Evolutionary conservation across 225 moss, liverwort and hornwort species (phyloP).

Genomic region (Bryoerythrophyllum caledonicum): DNA sequence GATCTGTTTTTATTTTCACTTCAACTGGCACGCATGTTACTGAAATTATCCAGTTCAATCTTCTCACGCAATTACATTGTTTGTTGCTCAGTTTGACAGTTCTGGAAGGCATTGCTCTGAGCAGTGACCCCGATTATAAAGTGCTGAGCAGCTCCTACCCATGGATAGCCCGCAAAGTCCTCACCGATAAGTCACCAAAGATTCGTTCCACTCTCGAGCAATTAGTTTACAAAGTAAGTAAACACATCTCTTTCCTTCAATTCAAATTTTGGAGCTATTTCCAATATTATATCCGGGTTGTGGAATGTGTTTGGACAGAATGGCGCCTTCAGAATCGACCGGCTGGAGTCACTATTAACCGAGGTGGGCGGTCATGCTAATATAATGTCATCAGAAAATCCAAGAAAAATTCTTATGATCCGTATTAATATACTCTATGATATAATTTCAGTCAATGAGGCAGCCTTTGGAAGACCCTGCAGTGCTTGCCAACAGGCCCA

Average conservation of each 20-base stretch:
- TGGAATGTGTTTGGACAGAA: slow-evolving; percentile 51
- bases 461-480: slow-evolving; percentile 57
- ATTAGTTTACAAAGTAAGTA: slow-evolving; percentile 83
- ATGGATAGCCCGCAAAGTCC: slow-evolving; percentile 98
- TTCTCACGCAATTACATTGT: slow-evolving; percentile 4
- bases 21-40: too few species aligned
- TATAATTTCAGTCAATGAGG: slow-evolving; percentile 54
- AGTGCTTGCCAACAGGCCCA: slow-evolving; percentile 29
- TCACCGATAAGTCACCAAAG: slow-evolving; percentile 85
- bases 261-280: slow-evolving; percentile 4
- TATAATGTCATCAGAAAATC: too few species aligned
- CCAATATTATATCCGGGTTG: not conserved
- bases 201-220: slow-evolving; percentile 74
- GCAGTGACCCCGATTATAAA: slow-evolving; percentile 90
- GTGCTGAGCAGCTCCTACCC: slow-evolving; percentile 98
- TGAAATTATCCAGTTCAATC: not conserved
- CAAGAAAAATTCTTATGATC: too few species aligned
- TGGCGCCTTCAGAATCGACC: slow-evolving; percentile 80
- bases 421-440: not conserved
- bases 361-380: slow-evolving; percentile 48
- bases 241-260: slow-evolving; percentile 10
- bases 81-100: slow-evolving; percentile 83
- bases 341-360: slow-evolving; percentile 83
- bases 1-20: not conserved
- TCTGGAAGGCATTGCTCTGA: slow-evolving; percentile 94